Evolutionary conservation across 2,329 filamentous ascomycete genomes (phyloP), one percentile per base, ranked within the genome.

Genomic region (Penicillium capsulatum): DNA sequence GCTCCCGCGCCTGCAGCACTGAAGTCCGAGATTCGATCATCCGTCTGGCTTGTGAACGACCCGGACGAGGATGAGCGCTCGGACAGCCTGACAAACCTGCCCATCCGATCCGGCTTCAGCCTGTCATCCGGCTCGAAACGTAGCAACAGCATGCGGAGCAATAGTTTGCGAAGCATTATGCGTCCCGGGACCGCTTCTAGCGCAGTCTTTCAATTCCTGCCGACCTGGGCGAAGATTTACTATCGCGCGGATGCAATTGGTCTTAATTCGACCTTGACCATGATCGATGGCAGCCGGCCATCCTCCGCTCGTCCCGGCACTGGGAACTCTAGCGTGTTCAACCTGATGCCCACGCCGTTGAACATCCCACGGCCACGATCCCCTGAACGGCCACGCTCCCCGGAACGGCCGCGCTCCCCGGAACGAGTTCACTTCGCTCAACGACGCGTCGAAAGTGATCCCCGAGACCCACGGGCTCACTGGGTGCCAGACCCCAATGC

Each of bases 201-300:
- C 42, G 63, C 67, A 16, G 48, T 70, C 17, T 52, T 69, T 34
- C 63, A 63, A n/a, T 61, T 59, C 26, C 61, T 72, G 30, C 72
- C 73, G 1, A 61, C 67, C 6, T 76, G 73, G 61, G 66, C 64
- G 28, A 80, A 73, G 50, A 67, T 86, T 11, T 89, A 88, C 63
- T 89, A 89, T 59, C 79, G 80, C 24, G 80, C 79, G 37, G 80
- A 81, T 35, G 35, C 81, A 77, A 60, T 73, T 71, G 45, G 74
- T 66, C 32, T 78, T 67, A 54, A 59, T 36, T 54, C 64, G 4
- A 54, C 61, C 40, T 61, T 84, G 22, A 57, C 62, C 14, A 50
- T 64, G 9, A 51, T 60, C 5, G 63, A 67, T 26, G 48, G 36
- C 24, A 58, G 53, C 41, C 57, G 58, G 7, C 59, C 63, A 17